These are phyloP conservation scores for Melocanna baccifera DNA, from an alignment of 176 grass and related monocot species.

Conservation along the genomic window DNA sequence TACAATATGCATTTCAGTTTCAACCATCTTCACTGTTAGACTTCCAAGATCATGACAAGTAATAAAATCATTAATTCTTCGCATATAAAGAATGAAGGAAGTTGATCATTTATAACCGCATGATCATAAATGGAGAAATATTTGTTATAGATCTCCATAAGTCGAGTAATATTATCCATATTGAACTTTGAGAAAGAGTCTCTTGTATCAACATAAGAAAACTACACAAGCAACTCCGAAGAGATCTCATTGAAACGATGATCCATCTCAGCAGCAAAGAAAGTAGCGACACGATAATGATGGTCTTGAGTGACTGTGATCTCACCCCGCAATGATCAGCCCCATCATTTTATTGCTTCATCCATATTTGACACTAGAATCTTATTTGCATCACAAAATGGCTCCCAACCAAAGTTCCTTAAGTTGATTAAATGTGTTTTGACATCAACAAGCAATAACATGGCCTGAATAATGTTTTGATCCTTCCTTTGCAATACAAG, in stretches of 20 bases:
- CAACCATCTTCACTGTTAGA: too few relatives aligned
- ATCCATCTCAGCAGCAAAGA: neutral
- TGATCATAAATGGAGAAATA: too few relatives aligned
- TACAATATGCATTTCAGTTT: too few relatives aligned
- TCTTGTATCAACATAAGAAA: neutral
- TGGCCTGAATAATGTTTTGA: neutral
- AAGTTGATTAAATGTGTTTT: neutral
- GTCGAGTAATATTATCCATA: neutral
- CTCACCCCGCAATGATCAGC: neutral
- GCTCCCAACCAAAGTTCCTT: neutral
- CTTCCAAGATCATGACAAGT: too few relatives aligned
- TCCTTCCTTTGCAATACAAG: neutral
- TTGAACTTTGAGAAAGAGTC: neutral
- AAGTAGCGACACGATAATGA: neutral
- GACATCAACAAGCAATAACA: neutral
- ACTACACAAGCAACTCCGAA: neutral
- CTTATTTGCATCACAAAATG: neutral
- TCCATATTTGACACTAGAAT: too few relatives aligned
- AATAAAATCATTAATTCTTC: too few relatives aligned
- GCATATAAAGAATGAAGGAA: too few relatives aligned
- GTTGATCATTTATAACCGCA: too few relatives aligned
- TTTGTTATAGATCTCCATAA: too few relatives aligned
- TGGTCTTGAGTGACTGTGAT: neutral
- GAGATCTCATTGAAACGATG: neutral
- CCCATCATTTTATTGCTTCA: too few relatives aligned